Evolutionary conservation across 2,329 filamentous ascomycete genomes (phyloP).

Genomic region (Fonsecaea pugnacius): DNA sequence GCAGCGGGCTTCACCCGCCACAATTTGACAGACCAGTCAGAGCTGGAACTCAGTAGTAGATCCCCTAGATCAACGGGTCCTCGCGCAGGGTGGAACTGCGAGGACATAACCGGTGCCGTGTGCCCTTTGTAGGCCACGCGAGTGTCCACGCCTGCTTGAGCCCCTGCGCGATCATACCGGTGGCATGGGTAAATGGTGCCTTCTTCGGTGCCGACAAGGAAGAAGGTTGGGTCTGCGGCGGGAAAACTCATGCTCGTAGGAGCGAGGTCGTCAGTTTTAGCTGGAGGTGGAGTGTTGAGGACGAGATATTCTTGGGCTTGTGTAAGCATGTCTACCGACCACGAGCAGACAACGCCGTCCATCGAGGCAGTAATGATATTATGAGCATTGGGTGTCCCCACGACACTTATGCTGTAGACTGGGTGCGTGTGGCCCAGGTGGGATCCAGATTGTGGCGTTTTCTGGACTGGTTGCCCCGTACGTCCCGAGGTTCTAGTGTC

Average conservation of each 20-base stretch:
- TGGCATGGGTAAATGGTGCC: conserved; percentile 96
- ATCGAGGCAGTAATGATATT: conserved; percentile 98
- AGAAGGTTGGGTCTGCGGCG: conserved; percentile 93
- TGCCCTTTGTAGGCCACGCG: conserved; percentile 88
- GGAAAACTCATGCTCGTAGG: conserved; percentile 96
- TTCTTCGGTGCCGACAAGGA: conserved; percentile 95
- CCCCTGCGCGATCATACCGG: conserved; percentile 93
- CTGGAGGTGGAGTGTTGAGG: conserved; percentile 79
- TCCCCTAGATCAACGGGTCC: conserved; percentile 95
- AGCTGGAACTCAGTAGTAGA: conserved; percentile 83
- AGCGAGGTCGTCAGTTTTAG: conserved; percentile 91
- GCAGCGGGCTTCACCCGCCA: conserved; percentile 78
- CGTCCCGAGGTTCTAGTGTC: conserved; percentile 83
- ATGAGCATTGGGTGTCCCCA: conserved; percentile 97
- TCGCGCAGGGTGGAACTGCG: conserved; percentile 90
- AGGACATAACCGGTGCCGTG: conserved; percentile 90
- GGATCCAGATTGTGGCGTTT: conserved; percentile 91
- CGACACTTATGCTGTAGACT: conserved; percentile 91
- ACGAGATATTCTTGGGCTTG: conserved; percentile 94
- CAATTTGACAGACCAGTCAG: conserved; percentile 97
- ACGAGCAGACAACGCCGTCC: conserved; percentile 93
- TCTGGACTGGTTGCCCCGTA: conserved; percentile 76
- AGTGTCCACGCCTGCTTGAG: conserved; percentile 91
- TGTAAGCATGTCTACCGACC: conserved; percentile 97
- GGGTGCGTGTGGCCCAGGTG: conserved; percentile 83